These are phyloP conservation scores for Backusella mclennaniae DNA, from an alignment of 192 early-diverging fungal genomes.

Conservation along the genomic window DNA sequence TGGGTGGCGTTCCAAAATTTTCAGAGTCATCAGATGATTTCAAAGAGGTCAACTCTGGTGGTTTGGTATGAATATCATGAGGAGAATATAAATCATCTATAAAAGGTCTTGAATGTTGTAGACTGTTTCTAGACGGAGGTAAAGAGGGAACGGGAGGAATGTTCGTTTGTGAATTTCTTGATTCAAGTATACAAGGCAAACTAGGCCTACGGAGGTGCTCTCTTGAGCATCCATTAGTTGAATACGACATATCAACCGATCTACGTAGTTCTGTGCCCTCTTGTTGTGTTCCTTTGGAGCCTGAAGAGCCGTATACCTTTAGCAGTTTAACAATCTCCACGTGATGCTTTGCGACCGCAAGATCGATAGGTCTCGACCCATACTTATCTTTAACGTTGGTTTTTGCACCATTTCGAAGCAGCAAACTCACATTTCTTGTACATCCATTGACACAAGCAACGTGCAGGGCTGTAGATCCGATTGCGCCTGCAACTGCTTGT, in stretches of 20 bases:
- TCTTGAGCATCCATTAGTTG: constrained; percentile 4
- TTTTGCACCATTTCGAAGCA: constrained; percentile 60
- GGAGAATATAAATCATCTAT: not conserved
- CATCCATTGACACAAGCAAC: constrained; percentile 79
- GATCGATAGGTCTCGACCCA: constrained; percentile 46
- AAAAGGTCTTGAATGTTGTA: not conserved
- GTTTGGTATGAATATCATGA: not conserved
- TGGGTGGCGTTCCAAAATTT: not conserved
- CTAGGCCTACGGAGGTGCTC: constrained; percentile 29
- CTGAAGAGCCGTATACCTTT: constrained; percentile 24
- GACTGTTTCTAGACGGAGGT: not conserved
- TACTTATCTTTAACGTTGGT: constrained; percentile 61
- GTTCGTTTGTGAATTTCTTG: constrained; percentile 5
- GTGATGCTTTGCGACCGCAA: constrained; percentile 49
- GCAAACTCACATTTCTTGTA: constrained; percentile 50
- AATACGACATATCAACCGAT: not conserved
- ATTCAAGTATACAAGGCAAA: constrained; percentile 32
- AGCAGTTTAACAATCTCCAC: constrained; percentile 42
- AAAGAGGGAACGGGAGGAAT: constrained; percentile 11
- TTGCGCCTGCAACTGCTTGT: constrained; percentile 45
- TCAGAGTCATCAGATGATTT: constrained; percentile 3
- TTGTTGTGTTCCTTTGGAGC: constrained; percentile 4
- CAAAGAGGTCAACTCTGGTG: not conserved
- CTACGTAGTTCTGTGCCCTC: not conserved
- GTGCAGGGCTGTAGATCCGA: constrained; percentile 77